phyloP scores from a whole-genome alignment of 2,329 filamentous ascomycete genomes.

The Epicoccum nigrum region DNA sequence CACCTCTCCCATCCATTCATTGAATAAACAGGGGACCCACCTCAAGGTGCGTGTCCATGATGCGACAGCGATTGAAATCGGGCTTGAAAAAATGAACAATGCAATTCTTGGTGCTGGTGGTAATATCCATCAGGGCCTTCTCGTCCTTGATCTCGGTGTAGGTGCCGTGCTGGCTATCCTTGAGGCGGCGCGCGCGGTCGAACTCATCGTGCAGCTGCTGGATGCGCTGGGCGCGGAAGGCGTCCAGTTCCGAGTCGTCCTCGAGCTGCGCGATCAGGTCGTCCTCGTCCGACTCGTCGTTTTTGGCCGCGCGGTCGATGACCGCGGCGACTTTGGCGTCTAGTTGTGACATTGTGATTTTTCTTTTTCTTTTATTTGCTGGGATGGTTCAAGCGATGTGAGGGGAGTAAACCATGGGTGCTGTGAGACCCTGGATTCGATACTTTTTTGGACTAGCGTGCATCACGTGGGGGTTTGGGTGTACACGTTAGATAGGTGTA shows the following conservation, averaged over 20 bases:
- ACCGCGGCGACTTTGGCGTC: conserved; percentile 59
- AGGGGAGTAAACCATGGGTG: conserved; percentile 17
- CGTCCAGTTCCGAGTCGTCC: conserved; percentile 59
- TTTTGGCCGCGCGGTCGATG: conserved; percentile 52
- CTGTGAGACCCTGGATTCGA: conserved; percentile 13
- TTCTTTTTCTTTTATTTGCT: not conserved
- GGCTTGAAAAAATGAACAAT: conserved; percentile 69
- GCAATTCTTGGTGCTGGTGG: conserved; percentile 62
- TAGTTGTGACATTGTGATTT: conserved; percentile 53
- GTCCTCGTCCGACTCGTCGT: conserved; percentile 61
- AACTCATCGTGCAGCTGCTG: conserved; percentile 65
- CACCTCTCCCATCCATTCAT: not conserved
- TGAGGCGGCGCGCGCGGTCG: conserved; percentile 58
- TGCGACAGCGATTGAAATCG: conserved; percentile 65
- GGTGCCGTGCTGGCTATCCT: conserved; percentile 57
- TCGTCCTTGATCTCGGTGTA: conserved; percentile 64
- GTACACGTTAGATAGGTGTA: not conserved
- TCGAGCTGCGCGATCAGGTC: conserved; percentile 65
- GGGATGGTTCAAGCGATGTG: conserved; percentile 20
- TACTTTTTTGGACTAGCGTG: conserved; percentile 8
- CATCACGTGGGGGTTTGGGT: conserved; percentile 21
- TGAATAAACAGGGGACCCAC: conserved; percentile 34
- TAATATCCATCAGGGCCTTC: conserved; percentile 64
- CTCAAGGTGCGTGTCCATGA: conserved; percentile 66
- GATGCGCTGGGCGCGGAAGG: conserved; percentile 62